These are phyloP conservation scores for Kregervanrija pseudodelftensis DNA, from an alignment of 805 yeast genomes.

Conservation along the genomic window DNA sequence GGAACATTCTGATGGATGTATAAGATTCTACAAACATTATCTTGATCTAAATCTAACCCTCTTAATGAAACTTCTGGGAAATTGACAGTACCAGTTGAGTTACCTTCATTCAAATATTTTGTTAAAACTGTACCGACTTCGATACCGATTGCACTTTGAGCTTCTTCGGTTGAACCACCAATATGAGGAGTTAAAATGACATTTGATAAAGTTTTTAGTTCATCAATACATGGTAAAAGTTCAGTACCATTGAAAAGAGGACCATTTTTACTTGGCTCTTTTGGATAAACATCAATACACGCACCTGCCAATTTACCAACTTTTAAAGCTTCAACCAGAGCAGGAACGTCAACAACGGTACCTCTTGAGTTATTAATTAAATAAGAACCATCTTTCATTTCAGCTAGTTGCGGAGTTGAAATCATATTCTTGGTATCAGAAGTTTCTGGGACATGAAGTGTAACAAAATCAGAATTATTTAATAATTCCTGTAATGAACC, in stretches of 20 bases:
- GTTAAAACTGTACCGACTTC: slow-evolving; percentile 85
- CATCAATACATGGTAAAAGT: slow-evolving; percentile 78
- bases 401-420: slow-evolving; percentile 83
- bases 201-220: slow-evolving; percentile 75
- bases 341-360: slow-evolving; percentile 94
- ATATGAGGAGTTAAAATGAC: slow-evolving; percentile 94
- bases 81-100: slow-evolving; percentile 91
- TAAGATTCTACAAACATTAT: slow-evolving; percentile 83
- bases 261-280: slow-evolving; percentile 97
- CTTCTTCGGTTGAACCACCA: slow-evolving; percentile 99
- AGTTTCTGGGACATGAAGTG: slow-evolving; percentile 92
- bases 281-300: slow-evolving; percentile 92
- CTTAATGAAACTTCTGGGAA: slow-evolving; percentile 97
- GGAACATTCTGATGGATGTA: slow-evolving; percentile 98
- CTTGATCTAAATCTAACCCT: slow-evolving; percentile 79
- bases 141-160: slow-evolving; percentile 94
- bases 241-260: slow-evolving; percentile 58
- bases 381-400: slow-evolving; percentile 95
- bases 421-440: slow-evolving; percentile 87
- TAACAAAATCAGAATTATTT: slow-evolving; percentile 75
- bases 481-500: slow-evolving; percentile 77
- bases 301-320: slow-evolving; percentile 95
- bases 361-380: slow-evolving; percentile 96
- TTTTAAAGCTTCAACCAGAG: slow-evolving; percentile 85
- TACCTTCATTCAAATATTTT: slow-evolving; percentile 93